Evolutionary conservation across 2,329 filamentous ascomycete genomes (phyloP).

Genomic region (Trichoderma sp.): DNA sequence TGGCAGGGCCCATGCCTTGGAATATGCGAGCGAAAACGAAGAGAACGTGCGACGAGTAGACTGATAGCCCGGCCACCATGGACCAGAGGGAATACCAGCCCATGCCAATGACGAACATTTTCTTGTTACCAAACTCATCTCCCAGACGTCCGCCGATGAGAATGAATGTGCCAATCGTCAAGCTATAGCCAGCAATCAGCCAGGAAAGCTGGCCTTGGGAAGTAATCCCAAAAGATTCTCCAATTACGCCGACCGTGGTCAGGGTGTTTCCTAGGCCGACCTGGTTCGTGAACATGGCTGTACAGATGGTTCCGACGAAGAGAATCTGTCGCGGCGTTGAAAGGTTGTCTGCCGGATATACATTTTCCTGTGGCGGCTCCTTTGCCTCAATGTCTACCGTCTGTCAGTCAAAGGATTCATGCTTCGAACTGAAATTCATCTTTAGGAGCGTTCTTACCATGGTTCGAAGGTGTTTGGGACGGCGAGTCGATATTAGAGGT

Average conservation of each 20-base stretch:
- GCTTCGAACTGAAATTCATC: no score
- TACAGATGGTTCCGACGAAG: background rate
- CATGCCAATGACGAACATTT: constrained; percentile 57
- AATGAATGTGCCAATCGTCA: constrained; percentile 62
- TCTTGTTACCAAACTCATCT: constrained; percentile 61
- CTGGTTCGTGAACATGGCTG: constrained; percentile 1
- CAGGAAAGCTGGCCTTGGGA: constrained; percentile 49
- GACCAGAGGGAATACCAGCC: constrained; percentile 60
- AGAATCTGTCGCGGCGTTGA: background rate
- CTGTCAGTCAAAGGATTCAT: background rate
- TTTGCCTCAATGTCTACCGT: no score
- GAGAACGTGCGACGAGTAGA: constrained; percentile 47
- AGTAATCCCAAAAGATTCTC: no score
- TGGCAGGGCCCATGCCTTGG: constrained; percentile 65
- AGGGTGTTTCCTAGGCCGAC: background rate
- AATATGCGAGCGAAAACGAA: constrained; percentile 58
- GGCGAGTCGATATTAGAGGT: no score
- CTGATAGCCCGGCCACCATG: constrained; percentile 49
- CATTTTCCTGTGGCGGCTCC: no score
- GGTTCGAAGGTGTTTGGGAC: no score
- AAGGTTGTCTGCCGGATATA: background rate
- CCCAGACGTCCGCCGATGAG: constrained; percentile 57
- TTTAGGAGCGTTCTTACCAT: no score
- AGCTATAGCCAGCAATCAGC: constrained; percentile 60
- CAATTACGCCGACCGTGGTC: background rate